phyloP scores from a whole-genome alignment of 2,329 filamentous ascomycete species.

The Chaetoscypha palmicola region DNA sequence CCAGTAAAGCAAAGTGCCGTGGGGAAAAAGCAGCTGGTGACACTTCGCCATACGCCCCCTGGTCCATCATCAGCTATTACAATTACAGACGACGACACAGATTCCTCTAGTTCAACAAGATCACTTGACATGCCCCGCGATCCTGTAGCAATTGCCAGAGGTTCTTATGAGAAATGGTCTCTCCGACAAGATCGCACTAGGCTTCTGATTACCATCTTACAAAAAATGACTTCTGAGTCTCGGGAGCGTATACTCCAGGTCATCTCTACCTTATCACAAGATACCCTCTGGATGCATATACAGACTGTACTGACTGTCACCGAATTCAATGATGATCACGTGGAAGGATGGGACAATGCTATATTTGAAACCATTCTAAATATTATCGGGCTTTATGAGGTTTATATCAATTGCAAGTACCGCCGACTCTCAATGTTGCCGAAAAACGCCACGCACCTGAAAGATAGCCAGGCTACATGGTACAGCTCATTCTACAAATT shows the following conservation, averaged over 20 bases:
- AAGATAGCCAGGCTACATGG: constrained; percentile 15
- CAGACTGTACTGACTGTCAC: constrained; percentile 10
- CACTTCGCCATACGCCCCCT: neutral
- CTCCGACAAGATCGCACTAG: constrained; percentile 29
- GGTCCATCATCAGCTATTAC: constrained; percentile 7
- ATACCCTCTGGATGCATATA: constrained; percentile 17
- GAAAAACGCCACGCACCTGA: constrained; percentile 15
- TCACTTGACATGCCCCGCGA: constrained; percentile 8
- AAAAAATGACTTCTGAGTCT: constrained; percentile 22
- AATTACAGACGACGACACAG: constrained; percentile 14
- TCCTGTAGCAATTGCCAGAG: constrained; percentile 20
- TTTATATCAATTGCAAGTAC: constrained; percentile 28
- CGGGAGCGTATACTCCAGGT: constrained; percentile 10
- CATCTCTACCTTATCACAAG: constrained; percentile 11
- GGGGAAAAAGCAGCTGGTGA: neutral
- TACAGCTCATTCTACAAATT: constrained; percentile 5
- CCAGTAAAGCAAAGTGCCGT: too few relatives aligned
- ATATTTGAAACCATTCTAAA: constrained; percentile 11
- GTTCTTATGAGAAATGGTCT: constrained; percentile 17
- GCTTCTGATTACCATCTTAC: constrained; percentile 37
- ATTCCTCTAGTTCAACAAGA: neutral
- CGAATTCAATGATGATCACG: neutral
- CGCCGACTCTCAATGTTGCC: constrained; percentile 5
- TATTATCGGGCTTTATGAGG: constrained; percentile 25
- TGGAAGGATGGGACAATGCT: constrained; percentile 14